Evolutionary conservation across 805 yeast genomes (phyloP), one percentile per base, ranked within the genome.

Genomic region (Wickerhamomyces mucosus): DNA sequence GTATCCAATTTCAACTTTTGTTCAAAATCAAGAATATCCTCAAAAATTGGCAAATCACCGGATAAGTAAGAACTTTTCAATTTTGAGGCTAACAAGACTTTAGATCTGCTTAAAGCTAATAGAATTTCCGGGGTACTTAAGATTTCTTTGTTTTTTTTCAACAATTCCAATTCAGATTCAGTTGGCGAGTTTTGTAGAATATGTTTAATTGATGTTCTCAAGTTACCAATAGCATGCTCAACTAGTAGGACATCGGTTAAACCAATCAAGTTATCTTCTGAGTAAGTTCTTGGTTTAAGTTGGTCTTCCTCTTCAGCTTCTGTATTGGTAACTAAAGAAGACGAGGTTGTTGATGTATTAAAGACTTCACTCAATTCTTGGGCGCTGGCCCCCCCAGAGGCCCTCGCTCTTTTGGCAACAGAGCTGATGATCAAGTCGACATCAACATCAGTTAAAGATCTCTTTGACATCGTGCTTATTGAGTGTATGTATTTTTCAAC

Each of bases 181-280:
- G 68, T 67, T 4, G 85, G 85, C 1, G 84, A 67, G n/a, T 68
- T 67, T 5, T 65, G 58, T 3, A 78, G 35, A 14, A 81, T 63
- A 10, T 63, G 56, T 31, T 59, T 59, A 7, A 77, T 57, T 16
- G 72, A 60, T 27, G 68, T 71, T 34, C 77, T 74, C 4, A 78
- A 46, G 27, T 63, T 65, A 1, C 65, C 51, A 4, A 72, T 65
- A 0, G 78, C 67, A 46, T 72, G 74, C 38, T 76, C 82, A 11
- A 71, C 32, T 12, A 42, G 38, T 9, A 55, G 38, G 3, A 55
- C 47, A 18, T 51, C 56, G 0, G 54, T 42, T 14, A 35, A 42
- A 21, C 39, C 46, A 15, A 29, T 28, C 21, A 7, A 23, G 33
- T n/a, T n/a, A n/a, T n/a, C n/a, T n/a, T n/a, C n/a, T n/a, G n/a